Evolutionary conservation across 2,329 filamentous ascomycete genomes (phyloP).

Genomic region (Cercospora sesami): DNA sequence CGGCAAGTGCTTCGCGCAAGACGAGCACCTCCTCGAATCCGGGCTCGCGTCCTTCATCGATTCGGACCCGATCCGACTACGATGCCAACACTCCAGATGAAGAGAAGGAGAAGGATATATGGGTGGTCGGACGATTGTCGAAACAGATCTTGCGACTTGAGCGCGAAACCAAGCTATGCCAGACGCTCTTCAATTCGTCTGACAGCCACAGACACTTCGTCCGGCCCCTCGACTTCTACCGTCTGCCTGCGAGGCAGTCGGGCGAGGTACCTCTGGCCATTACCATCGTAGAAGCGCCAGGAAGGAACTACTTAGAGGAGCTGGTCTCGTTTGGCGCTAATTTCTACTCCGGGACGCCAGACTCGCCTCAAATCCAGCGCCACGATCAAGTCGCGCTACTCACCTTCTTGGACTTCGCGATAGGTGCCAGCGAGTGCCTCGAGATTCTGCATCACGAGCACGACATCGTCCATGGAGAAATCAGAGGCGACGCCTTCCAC

Average conservation of each 20-base stretch:
- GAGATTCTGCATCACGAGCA: conserved; percentile 90
- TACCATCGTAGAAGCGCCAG: conserved; percentile 77
- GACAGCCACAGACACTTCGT: conserved; percentile 72
- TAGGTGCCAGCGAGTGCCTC: conserved; percentile 80
- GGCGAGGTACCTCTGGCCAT: conserved; percentile 73
- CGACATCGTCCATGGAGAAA: conserved; percentile 84
- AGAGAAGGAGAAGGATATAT: conserved; percentile 37
- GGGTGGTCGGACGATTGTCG: conserved; percentile 79
- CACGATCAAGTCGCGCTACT: conserved; percentile 54
- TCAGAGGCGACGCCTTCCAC: conserved; percentile 87
- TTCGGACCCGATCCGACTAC: conserved; percentile 33
- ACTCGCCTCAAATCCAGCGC: conserved; percentile 26
- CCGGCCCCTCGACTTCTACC: conserved; percentile 75
- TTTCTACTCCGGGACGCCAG: conserved; percentile 40
- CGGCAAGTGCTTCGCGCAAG: conserved; percentile 32
- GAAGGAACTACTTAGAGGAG: conserved; percentile 68
- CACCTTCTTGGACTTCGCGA: conserved; percentile 84
- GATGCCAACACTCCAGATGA: conserved; percentile 31
- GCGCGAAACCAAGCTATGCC: conserved; percentile 80
- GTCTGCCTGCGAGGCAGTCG: conserved; percentile 65
- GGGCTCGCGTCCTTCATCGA: conserved; percentile 29
- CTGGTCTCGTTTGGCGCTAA: conserved; percentile 74
- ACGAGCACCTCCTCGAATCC: conserved; percentile 44
- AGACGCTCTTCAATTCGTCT: conserved; percentile 58
- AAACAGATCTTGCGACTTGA: conserved; percentile 81